A percentile compares a stretch with the other conserved stretches of the same genome.
Evolutionary conservation across 768 basidiomycete species (phyloP).

Genomic region (Pulveroboletus ravenelii): DNA sequence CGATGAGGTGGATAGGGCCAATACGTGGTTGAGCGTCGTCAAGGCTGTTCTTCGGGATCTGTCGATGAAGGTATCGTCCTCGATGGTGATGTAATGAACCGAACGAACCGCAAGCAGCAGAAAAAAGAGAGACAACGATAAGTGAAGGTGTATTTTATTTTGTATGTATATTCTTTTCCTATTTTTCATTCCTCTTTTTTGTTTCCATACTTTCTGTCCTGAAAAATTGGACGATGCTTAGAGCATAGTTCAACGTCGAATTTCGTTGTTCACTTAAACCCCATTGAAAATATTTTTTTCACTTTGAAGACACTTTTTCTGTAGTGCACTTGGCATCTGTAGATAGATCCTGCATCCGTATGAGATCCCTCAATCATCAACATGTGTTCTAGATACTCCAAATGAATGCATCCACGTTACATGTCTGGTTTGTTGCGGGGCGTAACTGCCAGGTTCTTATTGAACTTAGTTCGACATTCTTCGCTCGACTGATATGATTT

Average conservation of each 20-base stretch:
- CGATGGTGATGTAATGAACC: slow-evolving; percentile 11
- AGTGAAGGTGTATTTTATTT: slow-evolving; percentile 27
- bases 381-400: too few relatives aligned
- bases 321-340: too few relatives aligned
- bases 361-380: too few relatives aligned
- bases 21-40: slow-evolving; percentile 58
- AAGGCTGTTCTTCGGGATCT: slow-evolving; percentile 59
- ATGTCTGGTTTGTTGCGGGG: too few relatives aligned
- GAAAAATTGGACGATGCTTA: background rate
- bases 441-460: too few relatives aligned
- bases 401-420: too few relatives aligned
- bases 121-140: background rate
- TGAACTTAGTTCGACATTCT: too few relatives aligned
- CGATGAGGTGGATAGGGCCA: slow-evolving; percentile 59
- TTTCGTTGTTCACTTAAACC: slow-evolving; percentile 5
- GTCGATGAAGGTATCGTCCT: slow-evolving; percentile 24
- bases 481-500: too few relatives aligned
- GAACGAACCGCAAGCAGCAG: background rate
- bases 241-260: background rate
- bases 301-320: background rate
- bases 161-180: slow-evolving; percentile 29
- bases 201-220: slow-evolving; percentile 4
- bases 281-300: background rate
- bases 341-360: too few relatives aligned
- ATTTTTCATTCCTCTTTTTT: background rate